Evolutionary conservation across 164 flowering plant species (phyloP), one percentile per base, ranked within the genome.

Genomic region (Tetracentron sinense): DNA sequence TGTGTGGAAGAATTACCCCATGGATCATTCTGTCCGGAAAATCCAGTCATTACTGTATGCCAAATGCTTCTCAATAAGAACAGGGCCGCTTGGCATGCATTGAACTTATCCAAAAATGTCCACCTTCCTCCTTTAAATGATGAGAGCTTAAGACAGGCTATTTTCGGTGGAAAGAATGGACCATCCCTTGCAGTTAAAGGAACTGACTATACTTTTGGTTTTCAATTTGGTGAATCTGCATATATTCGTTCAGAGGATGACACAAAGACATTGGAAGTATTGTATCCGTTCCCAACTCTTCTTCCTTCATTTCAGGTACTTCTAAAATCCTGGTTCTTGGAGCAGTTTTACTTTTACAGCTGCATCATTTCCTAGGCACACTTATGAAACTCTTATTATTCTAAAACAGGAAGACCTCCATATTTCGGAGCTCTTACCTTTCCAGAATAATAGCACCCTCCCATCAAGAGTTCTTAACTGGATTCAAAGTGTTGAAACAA

Each of bases 211-310:
- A 62, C 74, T 66, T 74, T 68, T 72, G 91, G 92, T 58, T 89
- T 84, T 74, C 85, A 69, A 50, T 87, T 74, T 75, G 86, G 75
- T 71, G 80, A 82, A 55, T 75, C 78, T 30, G 82, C 80, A 62
- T 50, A 70, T 77, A 54, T 61, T 60, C 84, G 78, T 23, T 63
- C 75, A 33, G 65, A 77, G 56, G 72, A 78, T 63, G 94, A 88
- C 25, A 54, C 54, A 48, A 75, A 73, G 46, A 29, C 78, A 64
- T 63, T 91, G 31, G 88, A 85, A 78, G 54, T 11, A 17, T 60
- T 92, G 65, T 86, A 83, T 69, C 97, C 94, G 8, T 92, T 87
- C 71, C 97, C 99, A 54, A 92, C 97, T 38, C 62, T 95, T 73
- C 92, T 94, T 74, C 99, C 97, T 47, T 75, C 78, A 49, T 83